Evolutionary conservation across 768 basidiomycete species (phyloP).

Genomic region (Postia placenta): DNA sequence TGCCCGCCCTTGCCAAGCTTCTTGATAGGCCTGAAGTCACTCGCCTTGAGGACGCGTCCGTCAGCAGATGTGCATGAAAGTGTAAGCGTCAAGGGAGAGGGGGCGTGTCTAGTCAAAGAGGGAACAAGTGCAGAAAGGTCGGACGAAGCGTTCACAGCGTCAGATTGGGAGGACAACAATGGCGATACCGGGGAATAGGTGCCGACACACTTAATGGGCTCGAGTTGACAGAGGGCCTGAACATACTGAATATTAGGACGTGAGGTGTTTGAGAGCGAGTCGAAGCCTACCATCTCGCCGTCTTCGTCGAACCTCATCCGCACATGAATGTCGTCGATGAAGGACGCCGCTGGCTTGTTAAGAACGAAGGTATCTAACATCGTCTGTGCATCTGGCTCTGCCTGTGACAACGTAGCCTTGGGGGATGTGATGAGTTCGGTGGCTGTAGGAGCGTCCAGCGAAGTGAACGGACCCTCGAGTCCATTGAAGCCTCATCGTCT

Average conservation of each 20-base stretch:
- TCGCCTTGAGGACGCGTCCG: background rate
- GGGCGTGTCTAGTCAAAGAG: background rate
- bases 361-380: no score
- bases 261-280: background rate
- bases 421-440: no score
- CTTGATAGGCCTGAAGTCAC: slow-evolving; percentile 17
- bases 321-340: slow-evolving; percentile 6
- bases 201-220: background rate
- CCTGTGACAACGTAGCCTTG: no score
- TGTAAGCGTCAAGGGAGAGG: background rate
- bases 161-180: background rate
- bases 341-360: no score
- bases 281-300: slow-evolving; percentile 7
- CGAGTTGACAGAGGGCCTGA: background rate
- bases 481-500: no score
- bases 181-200: background rate
- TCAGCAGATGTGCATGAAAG: background rate
- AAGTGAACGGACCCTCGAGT: no score
- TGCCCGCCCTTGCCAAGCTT: slow-evolving; percentile 17
- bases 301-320: slow-evolving; percentile 3
- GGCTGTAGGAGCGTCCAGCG: no score
- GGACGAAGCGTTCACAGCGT: background rate
- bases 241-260: background rate
- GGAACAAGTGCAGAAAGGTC: background rate
- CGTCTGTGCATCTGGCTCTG: no score